Conservation (phyloP, 2,329 filamentous ascomycete species). For the Nothophaeocryptopus gaeumannii region DNA sequence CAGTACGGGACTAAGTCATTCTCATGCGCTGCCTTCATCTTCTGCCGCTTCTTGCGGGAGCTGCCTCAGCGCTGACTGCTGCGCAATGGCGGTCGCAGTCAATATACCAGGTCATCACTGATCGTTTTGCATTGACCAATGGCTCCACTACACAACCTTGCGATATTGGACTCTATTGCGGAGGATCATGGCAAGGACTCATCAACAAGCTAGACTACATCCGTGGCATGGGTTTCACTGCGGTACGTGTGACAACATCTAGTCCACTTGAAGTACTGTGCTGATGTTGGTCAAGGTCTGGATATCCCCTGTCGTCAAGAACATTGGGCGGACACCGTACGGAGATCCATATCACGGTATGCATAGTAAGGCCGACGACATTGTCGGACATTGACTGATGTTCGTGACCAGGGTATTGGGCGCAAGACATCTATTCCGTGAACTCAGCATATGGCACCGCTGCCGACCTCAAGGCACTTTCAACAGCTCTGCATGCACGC, state of each 20-base stretch:
- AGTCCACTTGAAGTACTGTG: background rate
- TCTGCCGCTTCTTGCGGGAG: constrained; percentile 10
- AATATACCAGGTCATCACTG: constrained; percentile 59
- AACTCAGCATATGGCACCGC: constrained; percentile 48
- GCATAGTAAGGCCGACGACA: background rate
- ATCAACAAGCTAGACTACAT: constrained; percentile 49
- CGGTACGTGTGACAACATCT: constrained; percentile 16
- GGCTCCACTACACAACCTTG: constrained; percentile 47
- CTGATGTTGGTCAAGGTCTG: constrained; percentile 20
- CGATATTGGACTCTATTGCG: constrained; percentile 44
- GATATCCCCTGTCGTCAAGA: constrained; percentile 43
- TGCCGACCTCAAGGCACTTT: constrained; percentile 44
- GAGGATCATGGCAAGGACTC: constrained; percentile 48
- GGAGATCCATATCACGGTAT: constrained; percentile 45
- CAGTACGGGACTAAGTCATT: background rate
- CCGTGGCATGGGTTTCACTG: constrained; percentile 49
- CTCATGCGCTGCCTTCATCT: constrained; percentile 4
- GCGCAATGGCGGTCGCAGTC: constrained; percentile 47
- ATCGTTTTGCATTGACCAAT: constrained; percentile 52
- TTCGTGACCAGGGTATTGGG: constrained; percentile 17
- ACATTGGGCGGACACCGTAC: constrained; percentile 38
- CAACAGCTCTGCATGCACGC: constrained; percentile 43
- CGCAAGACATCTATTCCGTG: constrained; percentile 27
- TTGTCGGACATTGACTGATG: background rate
- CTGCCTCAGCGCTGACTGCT: constrained; percentile 14